phyloP scores from a whole-genome alignment of 768 basidiomycete genomes.

The Psilocybe azurescens region DNA sequence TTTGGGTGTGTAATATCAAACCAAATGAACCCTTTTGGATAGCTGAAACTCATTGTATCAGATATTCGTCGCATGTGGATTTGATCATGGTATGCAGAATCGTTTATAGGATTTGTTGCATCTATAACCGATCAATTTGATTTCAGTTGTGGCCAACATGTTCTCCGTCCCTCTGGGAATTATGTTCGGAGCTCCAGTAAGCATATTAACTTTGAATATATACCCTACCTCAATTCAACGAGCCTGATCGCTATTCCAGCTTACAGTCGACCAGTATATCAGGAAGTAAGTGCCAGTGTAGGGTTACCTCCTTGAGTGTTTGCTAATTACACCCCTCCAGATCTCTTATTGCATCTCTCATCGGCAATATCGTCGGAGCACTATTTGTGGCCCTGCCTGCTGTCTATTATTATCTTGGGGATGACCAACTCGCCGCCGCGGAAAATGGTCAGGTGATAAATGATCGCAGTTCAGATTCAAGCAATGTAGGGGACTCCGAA shows the following conservation, averaged over 20 bases:
- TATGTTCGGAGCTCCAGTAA: slow-evolving; percentile 69
- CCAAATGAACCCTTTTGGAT: background rate
- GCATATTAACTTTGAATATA: slow-evolving; percentile 24
- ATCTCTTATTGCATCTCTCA: slow-evolving; percentile 66
- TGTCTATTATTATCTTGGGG: slow-evolving; percentile 64
- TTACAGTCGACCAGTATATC: slow-evolving; percentile 63
- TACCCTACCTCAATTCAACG: background rate
- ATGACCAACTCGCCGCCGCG: slow-evolving; percentile 39
- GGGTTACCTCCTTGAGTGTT: background rate
- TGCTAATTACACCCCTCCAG: slow-evolving; percentile 25
- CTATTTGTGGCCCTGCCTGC: slow-evolving; percentile 69
- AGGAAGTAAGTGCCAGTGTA: slow-evolving; percentile 52
- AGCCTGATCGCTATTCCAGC: slow-evolving; percentile 30
- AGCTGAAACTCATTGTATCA: slow-evolving; percentile 23
- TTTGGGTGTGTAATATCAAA: slow-evolving; percentile 56
- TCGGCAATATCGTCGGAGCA: slow-evolving; percentile 74
- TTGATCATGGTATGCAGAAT: slow-evolving; percentile 63
- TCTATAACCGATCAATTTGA: background rate
- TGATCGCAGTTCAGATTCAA: slow-evolving; percentile 10
- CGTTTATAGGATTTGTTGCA: background rate
- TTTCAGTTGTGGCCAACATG: slow-evolving; percentile 75
- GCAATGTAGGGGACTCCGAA: slow-evolving; percentile 11
- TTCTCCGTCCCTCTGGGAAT: slow-evolving; percentile 74
- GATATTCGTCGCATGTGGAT: slow-evolving; percentile 75
- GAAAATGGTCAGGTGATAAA: slow-evolving; percentile 40